Conservation (phyloP, 1,284 basidiomycete species). For the Apiotrichum gamsii region DNA sequence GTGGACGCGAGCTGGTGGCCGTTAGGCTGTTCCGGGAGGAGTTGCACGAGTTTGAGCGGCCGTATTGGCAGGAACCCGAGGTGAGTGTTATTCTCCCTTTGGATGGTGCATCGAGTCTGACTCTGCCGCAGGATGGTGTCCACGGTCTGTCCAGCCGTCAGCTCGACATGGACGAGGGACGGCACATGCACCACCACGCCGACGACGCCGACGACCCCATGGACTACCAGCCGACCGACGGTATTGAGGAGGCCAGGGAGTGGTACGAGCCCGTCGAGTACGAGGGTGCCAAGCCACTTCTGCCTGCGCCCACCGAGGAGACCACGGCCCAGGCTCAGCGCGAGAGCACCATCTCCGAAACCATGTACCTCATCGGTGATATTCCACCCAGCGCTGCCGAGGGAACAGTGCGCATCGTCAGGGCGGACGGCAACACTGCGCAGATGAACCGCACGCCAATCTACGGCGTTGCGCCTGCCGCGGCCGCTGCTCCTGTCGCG, state of each 20-base stretch:
- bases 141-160: constrained; percentile 26
- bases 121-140: constrained; percentile 15
- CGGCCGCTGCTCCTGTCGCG: not conserved
- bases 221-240: constrained; percentile 31
- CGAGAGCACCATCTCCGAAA: constrained; percentile 28
- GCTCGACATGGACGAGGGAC: constrained; percentile 33
- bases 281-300: not conserved
- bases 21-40: constrained; percentile 29
- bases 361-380: constrained; percentile 16
- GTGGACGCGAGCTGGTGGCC: constrained; percentile 20
- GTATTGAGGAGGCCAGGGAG: constrained; percentile 23
- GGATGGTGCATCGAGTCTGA: too few species aligned
- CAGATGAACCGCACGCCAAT: constrained; percentile 6
- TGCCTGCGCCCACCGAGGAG: constrained; percentile 16
- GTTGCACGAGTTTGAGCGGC: constrained; percentile 27
- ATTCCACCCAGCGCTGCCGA: constrained; percentile 22
- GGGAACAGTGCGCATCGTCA: constrained; percentile 16
- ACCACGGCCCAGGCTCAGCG: constrained; percentile 25
- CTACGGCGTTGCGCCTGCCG: not conserved
- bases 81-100: too few species aligned
- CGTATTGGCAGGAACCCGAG: constrained; percentile 21
- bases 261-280: constrained; percentile 29
- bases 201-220: constrained; percentile 22
- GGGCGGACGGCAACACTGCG: constrained; percentile 1
- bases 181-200: constrained; percentile 20